Evolutionary conservation across 306 rosid genomes (phyloP).

Genomic region (Arachis hypogaea): DNA sequence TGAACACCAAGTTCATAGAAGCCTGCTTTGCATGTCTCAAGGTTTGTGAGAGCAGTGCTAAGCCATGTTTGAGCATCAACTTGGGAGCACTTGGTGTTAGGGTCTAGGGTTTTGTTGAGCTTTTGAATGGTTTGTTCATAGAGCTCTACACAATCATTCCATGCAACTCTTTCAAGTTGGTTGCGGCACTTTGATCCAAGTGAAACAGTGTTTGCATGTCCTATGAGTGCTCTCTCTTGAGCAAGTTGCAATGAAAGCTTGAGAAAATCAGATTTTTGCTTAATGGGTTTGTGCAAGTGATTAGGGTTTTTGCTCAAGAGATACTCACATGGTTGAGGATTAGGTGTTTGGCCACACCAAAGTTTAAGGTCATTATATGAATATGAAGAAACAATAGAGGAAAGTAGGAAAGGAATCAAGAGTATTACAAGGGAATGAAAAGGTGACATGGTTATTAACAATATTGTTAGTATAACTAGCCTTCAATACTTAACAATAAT

Average conservation of each 20-base stretch:
- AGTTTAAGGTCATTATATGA: constrained; percentile 46
- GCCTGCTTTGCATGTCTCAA: constrained; percentile 65
- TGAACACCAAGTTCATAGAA: constrained; percentile 57
- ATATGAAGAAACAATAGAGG: constrained; percentile 34
- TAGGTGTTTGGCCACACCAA: constrained; percentile 79
- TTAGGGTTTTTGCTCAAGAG: constrained; percentile 44
- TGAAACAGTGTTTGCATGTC: constrained; percentile 46
- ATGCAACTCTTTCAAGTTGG: constrained; percentile 52
- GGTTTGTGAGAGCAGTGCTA: constrained; percentile 67
- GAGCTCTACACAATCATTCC: constrained; percentile 68
- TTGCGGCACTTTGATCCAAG: constrained; percentile 50
- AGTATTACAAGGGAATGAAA: constrained; percentile 15
- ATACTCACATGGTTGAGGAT: constrained; percentile 69
- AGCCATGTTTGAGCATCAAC: constrained; percentile 64
- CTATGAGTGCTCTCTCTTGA: constrained; percentile 53
- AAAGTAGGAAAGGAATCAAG: constrained; percentile 24
- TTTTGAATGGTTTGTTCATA: constrained; percentile 50
- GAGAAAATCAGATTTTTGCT: constrained; percentile 57
- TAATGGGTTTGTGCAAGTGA: constrained; percentile 36
- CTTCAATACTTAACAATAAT: background rate
- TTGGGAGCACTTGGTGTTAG: constrained; percentile 47
- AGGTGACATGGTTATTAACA: constrained; percentile 2
- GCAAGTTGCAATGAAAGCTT: constrained; percentile 54
- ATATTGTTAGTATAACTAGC: background rate
- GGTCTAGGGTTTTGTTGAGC: constrained; percentile 54